phyloP scores from a whole-genome alignment of 1,284 basidiomycete species.

The Papiliotrema laurentii region DNA sequence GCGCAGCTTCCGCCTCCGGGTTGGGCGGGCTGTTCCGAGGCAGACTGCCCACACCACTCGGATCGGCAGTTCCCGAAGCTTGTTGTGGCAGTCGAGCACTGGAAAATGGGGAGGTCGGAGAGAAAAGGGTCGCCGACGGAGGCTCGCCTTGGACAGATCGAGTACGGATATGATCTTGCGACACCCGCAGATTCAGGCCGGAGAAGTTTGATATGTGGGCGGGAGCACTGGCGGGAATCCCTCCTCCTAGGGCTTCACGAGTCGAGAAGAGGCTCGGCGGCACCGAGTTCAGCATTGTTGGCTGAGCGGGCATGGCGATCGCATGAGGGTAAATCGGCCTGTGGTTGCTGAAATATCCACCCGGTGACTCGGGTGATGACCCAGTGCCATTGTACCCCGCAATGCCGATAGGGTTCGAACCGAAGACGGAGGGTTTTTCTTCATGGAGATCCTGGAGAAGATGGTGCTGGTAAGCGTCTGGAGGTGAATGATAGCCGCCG shows the following conservation, averaged over 20 bases:
- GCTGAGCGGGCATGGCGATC: neutral
- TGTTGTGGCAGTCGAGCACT: too few species aligned
- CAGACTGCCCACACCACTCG: too few species aligned
- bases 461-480: slow-evolving; percentile 23
- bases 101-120: slow-evolving; percentile 17
- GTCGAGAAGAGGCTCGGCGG: neutral
- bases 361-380: neutral
- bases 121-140: slow-evolving; percentile 25
- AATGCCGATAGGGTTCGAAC: neutral
- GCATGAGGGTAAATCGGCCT: neutral
- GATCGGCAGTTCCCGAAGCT: too few species aligned
- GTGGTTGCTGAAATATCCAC: neutral
- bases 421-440: slow-evolving; percentile 7
- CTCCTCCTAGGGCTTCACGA: neutral
- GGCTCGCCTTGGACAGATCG: slow-evolving; percentile 32
- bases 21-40: too few species aligned
- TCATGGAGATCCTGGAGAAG: slow-evolving; percentile 17
- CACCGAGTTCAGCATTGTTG: neutral
- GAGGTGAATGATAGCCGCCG: slow-evolving; percentile 15
- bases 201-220: slow-evolving; percentile 13
- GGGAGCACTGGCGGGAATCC: slow-evolving; percentile 10
- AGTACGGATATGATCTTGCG: slow-evolving; percentile 25
- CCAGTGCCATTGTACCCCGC: neutral
- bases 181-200: slow-evolving; percentile 9
- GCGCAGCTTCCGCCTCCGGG: too few species aligned